phyloP scores from a whole-genome alignment of 257 asterid genomes.

The Salvia rosmarinus region DNA sequence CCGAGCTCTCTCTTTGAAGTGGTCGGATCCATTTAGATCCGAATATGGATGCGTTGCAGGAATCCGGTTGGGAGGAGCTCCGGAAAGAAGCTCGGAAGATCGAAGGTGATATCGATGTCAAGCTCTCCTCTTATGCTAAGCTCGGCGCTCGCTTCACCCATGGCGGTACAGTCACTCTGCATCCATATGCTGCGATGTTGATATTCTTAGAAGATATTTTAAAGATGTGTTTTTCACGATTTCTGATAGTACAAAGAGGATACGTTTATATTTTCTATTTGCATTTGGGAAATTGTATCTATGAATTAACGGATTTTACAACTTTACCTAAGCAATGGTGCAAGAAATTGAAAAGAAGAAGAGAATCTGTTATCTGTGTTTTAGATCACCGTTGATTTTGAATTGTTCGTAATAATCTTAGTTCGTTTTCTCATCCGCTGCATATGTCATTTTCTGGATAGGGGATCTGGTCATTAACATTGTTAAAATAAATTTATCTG shows the following conservation, averaged over 20 bases:
- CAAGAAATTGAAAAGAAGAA: neutral
- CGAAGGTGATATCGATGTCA: constrained; percentile 98
- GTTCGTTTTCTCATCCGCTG: constrained; percentile 5
- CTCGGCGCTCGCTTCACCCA: constrained; percentile 91
- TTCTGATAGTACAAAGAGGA: constrained; percentile 14
- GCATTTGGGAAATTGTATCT: constrained; percentile 3
- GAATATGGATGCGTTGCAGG: constrained; percentile 75
- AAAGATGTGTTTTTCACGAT: constrained; percentile 12
- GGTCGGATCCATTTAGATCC: constrained; percentile 48
- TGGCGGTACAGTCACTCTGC: constrained; percentile 53
- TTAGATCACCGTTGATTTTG: constrained; percentile 1
- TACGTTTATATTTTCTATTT: neutral
- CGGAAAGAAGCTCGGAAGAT: constrained; percentile 91
- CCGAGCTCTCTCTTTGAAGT: constrained; percentile 16
- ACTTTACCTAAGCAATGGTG: neutral
- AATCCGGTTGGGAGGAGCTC: constrained; percentile 98
- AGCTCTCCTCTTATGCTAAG: constrained; percentile 95
- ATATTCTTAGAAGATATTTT: neutral
- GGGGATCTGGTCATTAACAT: neutral
- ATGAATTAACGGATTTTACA: constrained; percentile 4
- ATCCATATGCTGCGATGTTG: constrained; percentile 6
- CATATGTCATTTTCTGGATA: neutral
- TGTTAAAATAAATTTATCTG: neutral
- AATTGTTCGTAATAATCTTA: neutral
- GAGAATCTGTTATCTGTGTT: neutral